A percentile compares a stretch with the other conserved stretches of the same genome.
Evolutionary conservation across 2,329 filamentous ascomycete species (phyloP).

Genomic region (Aspergillus sp.): DNA sequence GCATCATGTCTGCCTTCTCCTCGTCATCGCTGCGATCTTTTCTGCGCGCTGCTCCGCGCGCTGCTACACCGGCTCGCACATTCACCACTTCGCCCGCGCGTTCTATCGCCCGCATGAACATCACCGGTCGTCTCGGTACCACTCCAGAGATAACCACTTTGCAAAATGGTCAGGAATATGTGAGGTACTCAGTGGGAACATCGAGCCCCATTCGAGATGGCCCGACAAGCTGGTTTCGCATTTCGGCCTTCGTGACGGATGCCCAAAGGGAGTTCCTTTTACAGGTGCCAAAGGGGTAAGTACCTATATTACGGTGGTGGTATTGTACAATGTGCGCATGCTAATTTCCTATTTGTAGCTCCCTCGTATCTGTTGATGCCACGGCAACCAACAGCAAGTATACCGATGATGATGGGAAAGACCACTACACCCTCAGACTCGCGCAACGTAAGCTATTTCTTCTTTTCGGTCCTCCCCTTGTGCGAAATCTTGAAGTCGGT

Average conservation of each 20-base stretch:
- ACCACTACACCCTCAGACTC: constrained; percentile 62
- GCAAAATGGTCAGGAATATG: constrained; percentile 68
- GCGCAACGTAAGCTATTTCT: constrained; percentile 67
- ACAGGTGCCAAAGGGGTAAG: constrained; percentile 80
- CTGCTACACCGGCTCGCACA: constrained; percentile 56
- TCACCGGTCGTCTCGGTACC: constrained; percentile 81
- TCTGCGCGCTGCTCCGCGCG: constrained; percentile 46
- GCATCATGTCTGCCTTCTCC: constrained; percentile 40
- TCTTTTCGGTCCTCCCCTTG: neutral
- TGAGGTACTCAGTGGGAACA: constrained; percentile 76
- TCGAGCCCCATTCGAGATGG: constrained; percentile 67
- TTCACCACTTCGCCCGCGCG: constrained; percentile 69
- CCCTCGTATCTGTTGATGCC: constrained; percentile 79
- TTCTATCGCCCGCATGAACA: constrained; percentile 74
- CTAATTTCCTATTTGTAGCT: constrained; percentile 50
- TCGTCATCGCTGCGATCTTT: constrained; percentile 54
- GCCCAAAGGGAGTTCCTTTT: constrained; percentile 71
- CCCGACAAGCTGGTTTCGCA: constrained; percentile 80
- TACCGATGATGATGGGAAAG: constrained; percentile 70
- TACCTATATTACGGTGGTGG: constrained; percentile 21
- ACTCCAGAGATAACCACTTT: constrained; percentile 74
- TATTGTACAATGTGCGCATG: neutral
- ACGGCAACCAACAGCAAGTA: constrained; percentile 70
- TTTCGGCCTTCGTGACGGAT: constrained; percentile 70
- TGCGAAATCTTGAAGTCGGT: neutral